These are phyloP conservation scores for Thozetella sp. DNA, from an alignment of 495 filamentous ascomycete genomes.

Conservation along the genomic window DNA sequence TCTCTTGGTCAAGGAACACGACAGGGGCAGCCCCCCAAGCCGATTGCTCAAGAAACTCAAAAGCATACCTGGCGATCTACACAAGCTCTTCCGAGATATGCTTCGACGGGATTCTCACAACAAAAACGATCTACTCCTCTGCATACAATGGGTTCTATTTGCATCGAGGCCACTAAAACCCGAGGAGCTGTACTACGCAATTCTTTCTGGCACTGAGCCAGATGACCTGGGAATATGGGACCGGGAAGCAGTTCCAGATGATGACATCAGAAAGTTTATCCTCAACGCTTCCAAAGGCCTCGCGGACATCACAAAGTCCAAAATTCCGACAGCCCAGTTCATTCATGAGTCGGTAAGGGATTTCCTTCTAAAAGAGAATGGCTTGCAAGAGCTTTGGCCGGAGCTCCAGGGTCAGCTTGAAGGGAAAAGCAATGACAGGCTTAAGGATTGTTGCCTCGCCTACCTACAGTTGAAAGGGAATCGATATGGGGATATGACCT, in stretches of 20 bases:
- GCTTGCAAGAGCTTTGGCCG: constrained; percentile 35
- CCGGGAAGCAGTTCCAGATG: neutral
- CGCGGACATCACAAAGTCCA: constrained; percentile 26
- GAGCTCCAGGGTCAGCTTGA: constrained; percentile 21
- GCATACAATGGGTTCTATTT: constrained; percentile 41
- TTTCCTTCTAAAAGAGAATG: constrained; percentile 28
- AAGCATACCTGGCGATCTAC: constrained; percentile 31
- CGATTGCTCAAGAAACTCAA: constrained; percentile 17
- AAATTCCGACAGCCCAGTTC: constrained; percentile 34
- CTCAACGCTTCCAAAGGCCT: constrained; percentile 34
- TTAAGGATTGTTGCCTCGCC: constrained; percentile 34
- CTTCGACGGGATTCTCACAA: constrained; percentile 28
- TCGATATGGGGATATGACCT: constrained; percentile 3
- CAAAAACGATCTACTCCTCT: constrained; percentile 26
- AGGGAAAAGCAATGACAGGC: constrained; percentile 28
- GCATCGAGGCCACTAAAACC: constrained; percentile 26
- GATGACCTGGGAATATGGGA: constrained; percentile 10
- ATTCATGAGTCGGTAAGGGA: constrained; percentile 45
- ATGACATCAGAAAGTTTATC: constrained; percentile 23
- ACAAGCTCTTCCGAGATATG: constrained; percentile 33
- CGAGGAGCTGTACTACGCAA: constrained; percentile 36
- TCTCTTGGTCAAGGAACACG: constrained; percentile 42
- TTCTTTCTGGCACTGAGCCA: constrained; percentile 24
- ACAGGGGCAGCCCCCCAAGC: constrained; percentile 17
- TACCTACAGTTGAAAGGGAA: constrained; percentile 14